Evolutionary conservation across 768 basidiomycete species (phyloP), one percentile per base, ranked within the genome.

Genomic region (Tylopilus sp.): DNA sequence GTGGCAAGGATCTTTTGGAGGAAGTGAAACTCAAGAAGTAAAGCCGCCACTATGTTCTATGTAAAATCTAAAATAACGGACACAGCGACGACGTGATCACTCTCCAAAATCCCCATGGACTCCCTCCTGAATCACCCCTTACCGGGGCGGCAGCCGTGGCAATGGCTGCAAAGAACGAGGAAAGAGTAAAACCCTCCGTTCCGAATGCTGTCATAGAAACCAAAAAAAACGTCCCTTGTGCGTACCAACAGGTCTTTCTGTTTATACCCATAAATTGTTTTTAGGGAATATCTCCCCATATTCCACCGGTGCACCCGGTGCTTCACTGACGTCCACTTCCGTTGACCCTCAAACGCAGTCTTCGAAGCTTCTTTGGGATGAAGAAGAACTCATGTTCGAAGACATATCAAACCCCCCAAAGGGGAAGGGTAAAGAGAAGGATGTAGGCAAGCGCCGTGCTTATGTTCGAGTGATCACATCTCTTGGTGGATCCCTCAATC

Each of bases 321-420:
- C 96, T 4, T 93, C 94, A 0, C 72, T 99, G 43, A 99, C 97
- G 0, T 94, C 92, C 3, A 98, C 97, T 0, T 87, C 94, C 4
- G 79, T 94, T 51, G 89, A 90, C 59, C 87, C 93, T 13, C 82
- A 84, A 52, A 81, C 79, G 4, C 60, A 65, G 40, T 72, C 73
- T 41, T 85, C 94, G 44, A 85, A 89, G 61, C 81, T 97, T 5
- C 74, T 98, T n/a, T 95, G 94, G 84, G 95, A 99, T 69, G 97
- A 98, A 83, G 97, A 99, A 71, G 96, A 98, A 67, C 76, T 95
- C 16, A 99, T 99, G 97, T 99, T 95, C 60, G 96, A 98, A 70
- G 89, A 90, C 30, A 85, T 99, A 59, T 78, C 85, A 13, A 87
- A 86, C 53, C 84, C 85, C 14, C 76, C 76, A 3, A 92, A 90